Conservation (phyloP, 441 rosid genomes). For the Croton setiger region DNA sequence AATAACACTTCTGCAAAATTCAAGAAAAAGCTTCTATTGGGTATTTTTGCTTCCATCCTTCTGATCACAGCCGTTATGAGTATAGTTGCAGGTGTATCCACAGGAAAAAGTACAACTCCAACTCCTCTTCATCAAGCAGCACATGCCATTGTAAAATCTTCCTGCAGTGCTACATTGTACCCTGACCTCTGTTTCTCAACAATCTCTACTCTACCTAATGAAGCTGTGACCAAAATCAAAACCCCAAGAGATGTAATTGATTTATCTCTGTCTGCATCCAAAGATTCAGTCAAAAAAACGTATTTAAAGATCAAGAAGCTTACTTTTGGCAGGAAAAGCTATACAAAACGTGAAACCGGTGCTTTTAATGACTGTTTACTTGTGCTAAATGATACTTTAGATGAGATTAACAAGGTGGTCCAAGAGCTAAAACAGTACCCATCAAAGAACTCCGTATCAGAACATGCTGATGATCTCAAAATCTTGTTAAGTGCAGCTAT, state of each 20-base stretch:
- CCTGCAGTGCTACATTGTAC: conserved; percentile 53
- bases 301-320: conserved; percentile 40
- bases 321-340: conserved; percentile 20
- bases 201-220: conserved; percentile 23
- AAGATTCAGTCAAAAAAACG: conserved; percentile 39
- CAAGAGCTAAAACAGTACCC: conserved; percentile 42
- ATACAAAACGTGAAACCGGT: conserved; percentile 39
- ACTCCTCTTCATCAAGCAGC: conserved; percentile 3
- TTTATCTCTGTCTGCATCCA: conserved; percentile 40
- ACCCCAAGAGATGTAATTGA: conserved; percentile 46
- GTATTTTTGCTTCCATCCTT: conserved; percentile 24
- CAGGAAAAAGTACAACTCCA: neutral
- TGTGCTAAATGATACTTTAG: conserved; percentile 44
- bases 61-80: conserved; percentile 10
- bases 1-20: neutral
- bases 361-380: conserved; percentile 60
- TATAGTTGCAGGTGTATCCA: conserved; percentile 8
- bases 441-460: conserved; percentile 34
- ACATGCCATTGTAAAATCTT: conserved; percentile 43
- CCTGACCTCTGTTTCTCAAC: conserved; percentile 58
- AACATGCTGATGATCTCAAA: conserved; percentile 54
- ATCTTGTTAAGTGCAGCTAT: conserved; percentile 81
- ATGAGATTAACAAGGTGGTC: conserved; percentile 39
- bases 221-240: conserved; percentile 23
- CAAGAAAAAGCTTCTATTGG: conserved; percentile 15